Percentiles rank a stretch among this genome's conserved stretches.
Evolutionary conservation across 305 asterid genomes (phyloP).

Genomic region (Fraxinus ornus): DNA sequence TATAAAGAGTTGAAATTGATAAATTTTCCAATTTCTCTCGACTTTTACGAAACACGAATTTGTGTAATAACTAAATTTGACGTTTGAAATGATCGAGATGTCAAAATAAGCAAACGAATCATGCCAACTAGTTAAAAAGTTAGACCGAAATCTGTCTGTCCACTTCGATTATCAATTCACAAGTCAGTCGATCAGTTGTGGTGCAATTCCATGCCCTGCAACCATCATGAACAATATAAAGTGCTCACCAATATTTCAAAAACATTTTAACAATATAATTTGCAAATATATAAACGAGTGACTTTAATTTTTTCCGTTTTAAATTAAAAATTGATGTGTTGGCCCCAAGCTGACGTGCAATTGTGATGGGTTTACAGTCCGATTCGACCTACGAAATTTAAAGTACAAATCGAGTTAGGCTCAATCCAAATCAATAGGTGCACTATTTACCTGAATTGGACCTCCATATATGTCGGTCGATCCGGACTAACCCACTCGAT

Average conservation of each 20-base stretch:
- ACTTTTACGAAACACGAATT: neutral
- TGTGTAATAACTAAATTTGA: neutral
- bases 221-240: too few relatives aligned
- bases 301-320: too few relatives aligned
- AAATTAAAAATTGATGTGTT: too few relatives aligned
- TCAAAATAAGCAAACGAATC: neutral
- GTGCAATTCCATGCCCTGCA: too few relatives aligned
- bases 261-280: too few relatives aligned
- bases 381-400: neutral
- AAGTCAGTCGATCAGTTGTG: too few relatives aligned
- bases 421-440: neutral
- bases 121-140: too few relatives aligned
- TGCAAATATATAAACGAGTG: too few relatives aligned
- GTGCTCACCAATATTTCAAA: too few relatives aligned
- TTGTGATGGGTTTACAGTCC: neutral
- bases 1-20: neutral
- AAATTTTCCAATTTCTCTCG: neutral
- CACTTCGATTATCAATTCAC: too few relatives aligned
- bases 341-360: too few relatives aligned
- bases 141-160: too few relatives aligned
- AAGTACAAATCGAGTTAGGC: neutral
- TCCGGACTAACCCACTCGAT: neutral
- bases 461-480: neutral
- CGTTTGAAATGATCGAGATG: neutral
- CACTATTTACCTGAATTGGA: neutral